Evolutionary conservation across 768 basidiomycete genomes (phyloP).

Genomic region (Kwoniella shandongensis): DNA sequence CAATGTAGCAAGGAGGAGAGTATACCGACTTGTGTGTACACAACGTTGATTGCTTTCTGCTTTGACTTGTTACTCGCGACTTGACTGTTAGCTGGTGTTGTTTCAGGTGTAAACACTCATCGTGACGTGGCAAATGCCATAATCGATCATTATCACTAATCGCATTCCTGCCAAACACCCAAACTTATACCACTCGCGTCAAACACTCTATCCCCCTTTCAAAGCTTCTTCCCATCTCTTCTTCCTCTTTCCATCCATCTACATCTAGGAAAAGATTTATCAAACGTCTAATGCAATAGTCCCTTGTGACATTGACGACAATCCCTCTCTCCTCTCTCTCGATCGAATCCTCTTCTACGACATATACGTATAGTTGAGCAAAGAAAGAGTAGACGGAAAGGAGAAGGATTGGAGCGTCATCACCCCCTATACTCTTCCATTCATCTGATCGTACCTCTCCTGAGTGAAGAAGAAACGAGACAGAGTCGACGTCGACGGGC

Average conservation of each 20-base stretch:
- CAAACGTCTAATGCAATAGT: background rate
- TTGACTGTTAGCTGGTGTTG: background rate
- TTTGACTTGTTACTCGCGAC: too few species aligned
- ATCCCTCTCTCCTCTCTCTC: constrained; percentile 8
- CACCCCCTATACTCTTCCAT: background rate
- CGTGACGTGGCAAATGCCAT: constrained; percentile 8
- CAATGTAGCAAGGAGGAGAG: background rate
- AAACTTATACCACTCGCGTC: constrained; percentile 2
- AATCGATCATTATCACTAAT: background rate
- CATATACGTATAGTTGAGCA: background rate
- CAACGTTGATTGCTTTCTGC: too few species aligned
- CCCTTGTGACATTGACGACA: constrained; percentile 3
- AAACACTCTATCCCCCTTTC: background rate
- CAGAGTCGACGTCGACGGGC: background rate
- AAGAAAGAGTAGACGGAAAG: constrained; percentile 8
- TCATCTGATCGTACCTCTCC: constrained; percentile 1
- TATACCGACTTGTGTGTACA: too few species aligned
- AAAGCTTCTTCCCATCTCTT: constrained; percentile 5
- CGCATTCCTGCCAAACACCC: background rate
- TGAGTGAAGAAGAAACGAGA: background rate
- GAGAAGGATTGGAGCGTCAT: background rate
- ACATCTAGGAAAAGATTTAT: background rate
- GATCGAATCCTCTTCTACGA: background rate
- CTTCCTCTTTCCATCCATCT: background rate
- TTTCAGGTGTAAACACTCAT: constrained; percentile 1